Evolutionary conservation across 345 rosid species (phyloP), one percentile per base, ranked within the genome.

Genomic region (Corymbia maculata): DNA sequence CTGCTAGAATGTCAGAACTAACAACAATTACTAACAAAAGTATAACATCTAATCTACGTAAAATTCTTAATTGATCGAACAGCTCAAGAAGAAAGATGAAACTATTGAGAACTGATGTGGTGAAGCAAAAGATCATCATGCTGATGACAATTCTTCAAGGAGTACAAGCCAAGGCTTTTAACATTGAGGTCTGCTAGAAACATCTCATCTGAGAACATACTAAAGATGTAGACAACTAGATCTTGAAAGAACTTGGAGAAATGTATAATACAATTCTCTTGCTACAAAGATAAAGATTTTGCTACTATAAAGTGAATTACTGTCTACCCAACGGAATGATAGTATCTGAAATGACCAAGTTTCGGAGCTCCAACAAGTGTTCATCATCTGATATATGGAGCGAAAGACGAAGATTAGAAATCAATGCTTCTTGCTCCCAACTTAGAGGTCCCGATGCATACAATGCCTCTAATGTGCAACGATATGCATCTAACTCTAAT

Each of bases 371-470:
- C 93, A 87, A 52, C 93, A 94, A 92, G 91, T 96, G 96, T 91
- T 96, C 98, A 92, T 95, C 98, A 66, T 90, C 91, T 86, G 98
- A 95, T 91, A 96, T 95, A 86, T 94, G 89, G 59, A 96, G 96
- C 84, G 89, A 94, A 89, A 91, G 92, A 16, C 97, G 94, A 85
- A 95, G 95, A 94, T 95, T 94, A 13, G 96, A 95, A 91, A 95
- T 91, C 90, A 95, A 90, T 87, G 94, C 91, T 92, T 97, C 98
- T 91, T 93, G 94, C 88, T 97, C 97, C 99, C 98, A 95, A 90
- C 91, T 94, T 61, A 96, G 85, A 24, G 98, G 94, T 19, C 98
- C 98, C 2, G 93, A 95, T 79, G 96, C 95, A 92, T 92, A 91
- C 88, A 95, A 89, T 64, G 93, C 94, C 91, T 87, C 91, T 68